phyloP scores from a whole-genome alignment of 768 basidiomycete species.

The Agaricus blazei region DNA sequence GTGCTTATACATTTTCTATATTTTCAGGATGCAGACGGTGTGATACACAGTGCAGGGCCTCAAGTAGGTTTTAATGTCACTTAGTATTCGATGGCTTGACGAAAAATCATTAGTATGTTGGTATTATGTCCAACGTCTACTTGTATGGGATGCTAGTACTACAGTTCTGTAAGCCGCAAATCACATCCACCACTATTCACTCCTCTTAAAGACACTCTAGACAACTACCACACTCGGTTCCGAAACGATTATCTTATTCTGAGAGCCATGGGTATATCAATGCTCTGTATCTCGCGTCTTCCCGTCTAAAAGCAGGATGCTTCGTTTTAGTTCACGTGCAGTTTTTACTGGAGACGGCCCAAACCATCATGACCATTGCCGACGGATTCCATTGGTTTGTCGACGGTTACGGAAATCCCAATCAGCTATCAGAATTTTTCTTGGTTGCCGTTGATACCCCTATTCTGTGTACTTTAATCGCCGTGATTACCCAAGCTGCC shows the following conservation, averaged over 20 bases:
- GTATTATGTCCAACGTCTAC: no score
- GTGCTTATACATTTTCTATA: no score
- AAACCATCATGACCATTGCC: neutral
- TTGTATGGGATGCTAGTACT: slow-evolving; percentile 4
- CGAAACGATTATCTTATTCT: slow-evolving; percentile 4
- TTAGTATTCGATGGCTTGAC: no score
- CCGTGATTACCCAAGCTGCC: neutral
- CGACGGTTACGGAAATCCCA: neutral
- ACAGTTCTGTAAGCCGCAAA: neutral
- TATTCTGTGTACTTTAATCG: neutral
- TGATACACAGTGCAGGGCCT: no score
- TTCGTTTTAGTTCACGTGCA: neutral
- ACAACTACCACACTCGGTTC: neutral
- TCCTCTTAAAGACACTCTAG: neutral
- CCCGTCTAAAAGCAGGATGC: neutral
- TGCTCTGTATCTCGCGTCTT: neutral
- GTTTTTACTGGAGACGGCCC: slow-evolving; percentile 2
- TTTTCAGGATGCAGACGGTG: no score
- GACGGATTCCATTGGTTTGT: slow-evolving; percentile 10
- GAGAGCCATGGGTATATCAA: neutral
- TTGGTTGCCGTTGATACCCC: neutral
- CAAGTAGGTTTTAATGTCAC: no score
- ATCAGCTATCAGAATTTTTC: neutral
- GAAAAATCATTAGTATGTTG: no score
- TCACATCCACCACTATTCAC: no score